Evolutionary conservation across 345 rosid species (phyloP), one percentile per base, ranked within the genome.

Genomic region (Cardiospermum halicacabum): DNA sequence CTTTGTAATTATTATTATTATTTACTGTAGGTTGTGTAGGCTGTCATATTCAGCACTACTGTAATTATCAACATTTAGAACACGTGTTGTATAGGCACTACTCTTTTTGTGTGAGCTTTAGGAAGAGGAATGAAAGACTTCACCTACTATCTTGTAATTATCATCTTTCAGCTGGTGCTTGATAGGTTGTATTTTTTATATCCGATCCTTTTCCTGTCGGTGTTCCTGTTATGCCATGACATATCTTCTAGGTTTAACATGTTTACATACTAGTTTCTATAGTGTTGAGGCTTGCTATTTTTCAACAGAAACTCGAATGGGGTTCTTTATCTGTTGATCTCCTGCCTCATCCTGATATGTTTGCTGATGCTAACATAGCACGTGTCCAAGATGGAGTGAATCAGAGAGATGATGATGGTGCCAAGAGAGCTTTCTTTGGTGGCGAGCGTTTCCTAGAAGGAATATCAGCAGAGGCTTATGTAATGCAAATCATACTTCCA

Each of bases 271-370:
- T 19, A 45, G 43, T 66, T 30, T 37, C 75, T 81, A 66, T 70
- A 77, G 67, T 69, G 67, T 71, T 65, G 62, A 60, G 28, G 47
- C 47, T 71, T 47, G 74, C 74, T 40, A 3, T 47, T 80, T 55
- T 30, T 72, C 53, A 47, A 56, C 94, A 94, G 99, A 94, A 89
- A 89, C 96, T 94, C 61, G 96, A 89, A 81, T 94, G 99, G 97
- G 96, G 84, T 74, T 88, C 96, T 56, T 75, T 94, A 78, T 94
- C 99, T 62, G 74, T 94, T 68, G 99, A 94, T 86, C 97, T 94
- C 62, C 82, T 94, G 78, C 99, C 99, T 62, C 97, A 94, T 83
- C 99, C 99, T 74, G 99, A 94, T 81, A 94, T 94, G 99, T 94
- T 94, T 74, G 69, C 86, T 47, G 99, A 94, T 58, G 90, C 89